Base-by-base conservation (phyloP, 495 filamentous ascomycete genomes). In the Penicillium manginii region DNA sequence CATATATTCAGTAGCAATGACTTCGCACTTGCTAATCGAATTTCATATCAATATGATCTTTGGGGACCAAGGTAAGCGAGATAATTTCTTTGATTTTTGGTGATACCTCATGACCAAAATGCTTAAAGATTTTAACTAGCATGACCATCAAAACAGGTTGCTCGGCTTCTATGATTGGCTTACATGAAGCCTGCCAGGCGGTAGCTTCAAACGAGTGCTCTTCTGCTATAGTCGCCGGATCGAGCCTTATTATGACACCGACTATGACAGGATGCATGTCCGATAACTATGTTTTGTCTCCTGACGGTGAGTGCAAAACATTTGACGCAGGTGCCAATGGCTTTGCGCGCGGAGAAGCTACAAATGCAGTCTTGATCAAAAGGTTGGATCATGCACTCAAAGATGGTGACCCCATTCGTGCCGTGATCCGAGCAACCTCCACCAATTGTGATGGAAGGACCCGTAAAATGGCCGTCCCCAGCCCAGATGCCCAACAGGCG, bases 101-200 rank as follows among this genome's bases (percentile, higher is more conserved):
- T n/a, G n/a, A n/a, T n/a, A n/a, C n/a, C n/a, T n/a, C n/a, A n/a
- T n/a, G n/a, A n/a, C n/a, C n/a, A n/a, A n/a, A n/a, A n/a, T n/a
- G n/a, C n/a, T n/a, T n/a, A n/a, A n/a, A n/a, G n/a, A n/a, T 43
- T 19, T 40, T 40, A 3, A 40, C 14, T n/a, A 73, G 69, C 37
- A 73, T 82, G 64, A 79, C 77, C 0, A 63, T 85, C 4, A 77
- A 84, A 51, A 86, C 81, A 1, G 83, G 75, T 0, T 86, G 83
- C 61, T 84, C 82, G 3, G 76, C 76, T 1, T 76, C 73, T 4
- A 56, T 84, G 21, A 70, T 76, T 3, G 81, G 78, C 0, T 56
- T 85, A 0, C 74, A 85, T 57, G 67, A 74, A 21, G 82, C 59
- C 4, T 60, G 56, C 39, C 42, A 51, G 15, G 48, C 57, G 5